phyloP scores from a whole-genome alignment of 169 alveolate genomes.

The Eimeria necatrix region DNA sequence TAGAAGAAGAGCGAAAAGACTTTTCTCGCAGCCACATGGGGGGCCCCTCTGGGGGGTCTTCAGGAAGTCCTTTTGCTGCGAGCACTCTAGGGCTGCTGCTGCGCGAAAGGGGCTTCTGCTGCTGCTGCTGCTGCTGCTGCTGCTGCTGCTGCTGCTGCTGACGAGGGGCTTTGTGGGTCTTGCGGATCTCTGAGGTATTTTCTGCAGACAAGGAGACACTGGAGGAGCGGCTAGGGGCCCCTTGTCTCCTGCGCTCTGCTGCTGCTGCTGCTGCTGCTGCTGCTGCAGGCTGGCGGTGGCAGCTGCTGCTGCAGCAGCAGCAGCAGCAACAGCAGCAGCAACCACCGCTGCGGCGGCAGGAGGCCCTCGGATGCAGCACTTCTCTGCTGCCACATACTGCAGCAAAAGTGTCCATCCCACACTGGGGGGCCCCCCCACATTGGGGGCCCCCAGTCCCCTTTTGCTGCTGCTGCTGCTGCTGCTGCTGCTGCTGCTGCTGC shows the following conservation, averaged over 20 bases:
- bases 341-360: neutral
- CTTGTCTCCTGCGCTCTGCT: neutral
- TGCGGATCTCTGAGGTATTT: neutral
- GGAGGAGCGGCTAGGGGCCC: neutral
- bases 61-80: too few species aligned
- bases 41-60: slow-evolving; percentile 37
- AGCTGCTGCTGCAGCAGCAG: neutral
- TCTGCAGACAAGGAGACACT: neutral
- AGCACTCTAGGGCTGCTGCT: neutral
- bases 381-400: neutral
- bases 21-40: too few species aligned
- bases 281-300: neutral
- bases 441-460: neutral
- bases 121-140: too few species aligned
- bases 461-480: slow-evolving; percentile 3
- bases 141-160: neutral
- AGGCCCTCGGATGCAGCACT: too few species aligned
- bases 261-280: slow-evolving; percentile 34
- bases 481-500: slow-evolving; percentile 18
- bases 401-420: neutral
- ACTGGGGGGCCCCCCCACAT: neutral
- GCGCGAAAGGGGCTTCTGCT: too few species aligned
- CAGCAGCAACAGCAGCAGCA: neutral
- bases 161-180: neutral
- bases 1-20: neutral